Evolutionary conservation across 1,139 yeast genomes (phyloP).

Genomic region (Suhomyces ambrosiae): DNA sequence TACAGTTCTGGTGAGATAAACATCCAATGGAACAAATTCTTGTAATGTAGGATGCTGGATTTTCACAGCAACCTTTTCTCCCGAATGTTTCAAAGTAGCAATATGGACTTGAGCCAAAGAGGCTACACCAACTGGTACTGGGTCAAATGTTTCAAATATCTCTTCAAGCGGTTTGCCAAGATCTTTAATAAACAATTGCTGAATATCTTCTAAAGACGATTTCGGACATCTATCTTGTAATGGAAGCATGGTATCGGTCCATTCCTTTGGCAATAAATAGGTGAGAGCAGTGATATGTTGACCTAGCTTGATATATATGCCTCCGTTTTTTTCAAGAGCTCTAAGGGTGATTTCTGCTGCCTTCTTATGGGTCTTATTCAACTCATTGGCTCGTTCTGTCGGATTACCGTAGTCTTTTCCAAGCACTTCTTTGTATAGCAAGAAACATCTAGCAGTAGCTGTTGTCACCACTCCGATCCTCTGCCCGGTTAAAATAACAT

Average conservation of each 20-base stretch:
- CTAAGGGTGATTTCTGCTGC: constrained; percentile 80
- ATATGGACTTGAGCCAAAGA: constrained; percentile 94
- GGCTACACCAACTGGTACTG: constrained; percentile 88
- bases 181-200: constrained; percentile 66
- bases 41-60: constrained; percentile 89
- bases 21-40: constrained; percentile 89
- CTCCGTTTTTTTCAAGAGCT: constrained; percentile 87
- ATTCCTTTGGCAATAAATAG: constrained; percentile 84
- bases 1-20: constrained; percentile 73
- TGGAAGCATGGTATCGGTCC: constrained; percentile 96
- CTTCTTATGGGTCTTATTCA: constrained; percentile 59
- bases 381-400: constrained; percentile 55
- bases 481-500: constrained; percentile 43
- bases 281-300: constrained; percentile 94
- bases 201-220: constrained; percentile 70
- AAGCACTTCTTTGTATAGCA: constrained; percentile 62
- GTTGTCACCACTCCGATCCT: constrained; percentile 65
- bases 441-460: constrained; percentile 66
- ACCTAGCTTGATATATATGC: constrained; percentile 90
- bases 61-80: constrained; percentile 86
- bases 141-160: constrained; percentile 65
- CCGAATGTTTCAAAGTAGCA: constrained; percentile 62
- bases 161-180: constrained; percentile 66
- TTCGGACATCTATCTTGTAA: constrained; percentile 89
- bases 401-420: constrained; percentile 45